Percentiles rank a stretch among this genome's conserved stretches.
Conservation (phyloP, 1,284 basidiomycete genomes). For the Fomitopsis pinicola region DNA sequence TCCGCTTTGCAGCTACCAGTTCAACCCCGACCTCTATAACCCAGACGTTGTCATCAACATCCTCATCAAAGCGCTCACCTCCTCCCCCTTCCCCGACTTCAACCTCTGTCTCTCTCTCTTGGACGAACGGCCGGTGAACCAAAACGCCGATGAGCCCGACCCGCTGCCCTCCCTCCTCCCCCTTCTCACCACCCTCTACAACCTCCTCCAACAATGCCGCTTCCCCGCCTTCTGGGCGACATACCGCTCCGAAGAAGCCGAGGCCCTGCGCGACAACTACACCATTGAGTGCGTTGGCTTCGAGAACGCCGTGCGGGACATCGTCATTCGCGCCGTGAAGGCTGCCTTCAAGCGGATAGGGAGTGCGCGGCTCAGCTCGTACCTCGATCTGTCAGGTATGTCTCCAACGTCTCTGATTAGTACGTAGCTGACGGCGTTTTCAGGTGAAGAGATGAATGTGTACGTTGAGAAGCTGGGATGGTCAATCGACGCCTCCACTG, state of each 20-base stretch:
- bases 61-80: conserved; percentile 86
- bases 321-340: conserved; percentile 73
- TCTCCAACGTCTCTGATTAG: conserved; percentile 18
- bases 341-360: conserved; percentile 78
- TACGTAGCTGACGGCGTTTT: neutral
- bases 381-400: conserved; percentile 68
- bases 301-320: conserved; percentile 74
- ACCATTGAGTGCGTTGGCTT: conserved; percentile 80
- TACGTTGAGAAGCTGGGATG: conserved; percentile 76
- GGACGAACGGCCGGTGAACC: conserved; percentile 64
- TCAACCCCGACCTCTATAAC: conserved; percentile 92
- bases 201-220: conserved; percentile 80
- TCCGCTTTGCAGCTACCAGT: conserved; percentile 76
- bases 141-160: conserved; percentile 75
- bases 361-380: conserved; percentile 62
- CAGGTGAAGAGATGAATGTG: conserved; percentile 56
- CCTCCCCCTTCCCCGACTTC: conserved; percentile 86
- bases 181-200: conserved; percentile 69
- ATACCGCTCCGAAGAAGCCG: conserved; percentile 65
- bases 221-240: conserved; percentile 88
- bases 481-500: conserved; percentile 57
- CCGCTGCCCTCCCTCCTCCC: conserved; percentile 75
- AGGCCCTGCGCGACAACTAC: conserved; percentile 77
- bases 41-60: conserved; percentile 92
- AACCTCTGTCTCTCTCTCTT: conserved; percentile 89